phyloP scores from a whole-genome alignment of 768 basidiomycete genomes.

The Leucocoprinus leucothites region DNA sequence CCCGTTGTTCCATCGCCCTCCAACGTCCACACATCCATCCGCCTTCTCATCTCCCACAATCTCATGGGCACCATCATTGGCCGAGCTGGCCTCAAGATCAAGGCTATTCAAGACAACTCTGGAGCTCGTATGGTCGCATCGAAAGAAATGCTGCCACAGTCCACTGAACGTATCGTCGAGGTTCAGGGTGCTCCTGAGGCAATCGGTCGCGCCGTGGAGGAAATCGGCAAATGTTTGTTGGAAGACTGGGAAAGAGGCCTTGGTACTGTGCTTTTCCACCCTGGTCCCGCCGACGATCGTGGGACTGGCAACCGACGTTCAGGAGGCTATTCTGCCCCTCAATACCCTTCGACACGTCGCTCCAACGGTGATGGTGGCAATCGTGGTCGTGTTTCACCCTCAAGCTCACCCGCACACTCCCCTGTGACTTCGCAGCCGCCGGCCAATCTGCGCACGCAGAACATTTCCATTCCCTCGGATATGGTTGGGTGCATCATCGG shows the following conservation, averaged over 20 bases:
- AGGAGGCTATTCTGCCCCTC: slow-evolving; percentile 33
- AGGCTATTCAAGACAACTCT: slow-evolving; percentile 95
- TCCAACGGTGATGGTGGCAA: slow-evolving; percentile 56
- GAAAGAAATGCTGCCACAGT: slow-evolving; percentile 99
- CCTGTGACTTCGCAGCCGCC: slow-evolving; percentile 53
- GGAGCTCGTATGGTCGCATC: slow-evolving; percentile 98
- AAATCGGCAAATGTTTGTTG: slow-evolving; percentile 92
- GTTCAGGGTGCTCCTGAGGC: slow-evolving; percentile 92
- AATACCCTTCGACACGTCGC: slow-evolving; percentile 41
- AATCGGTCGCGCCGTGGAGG: slow-evolving; percentile 90
- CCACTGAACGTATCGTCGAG: slow-evolving; percentile 98
- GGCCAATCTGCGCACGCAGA: slow-evolving; percentile 91
- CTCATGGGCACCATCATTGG: slow-evolving; percentile 99
- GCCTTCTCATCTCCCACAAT: slow-evolving; percentile 97
- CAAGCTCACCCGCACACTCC: slow-evolving; percentile 40
- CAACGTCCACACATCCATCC: slow-evolving; percentile 81
- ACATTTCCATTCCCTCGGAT: slow-evolving; percentile 98
- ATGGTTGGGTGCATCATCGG: slow-evolving; percentile 99
- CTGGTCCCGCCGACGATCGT: slow-evolving; percentile 79
- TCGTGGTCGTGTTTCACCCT: slow-evolving; percentile 48
- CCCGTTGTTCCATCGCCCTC: slow-evolving; percentile 68
- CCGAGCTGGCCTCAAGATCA: slow-evolving; percentile 94
- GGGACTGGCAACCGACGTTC: slow-evolving; percentile 49
- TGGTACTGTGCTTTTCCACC: slow-evolving; percentile 95
- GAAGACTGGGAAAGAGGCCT: slow-evolving; percentile 96